Evolutionary conservation across 257 asterid genomes (phyloP).

Genomic region (Leonotis leonurus): DNA sequence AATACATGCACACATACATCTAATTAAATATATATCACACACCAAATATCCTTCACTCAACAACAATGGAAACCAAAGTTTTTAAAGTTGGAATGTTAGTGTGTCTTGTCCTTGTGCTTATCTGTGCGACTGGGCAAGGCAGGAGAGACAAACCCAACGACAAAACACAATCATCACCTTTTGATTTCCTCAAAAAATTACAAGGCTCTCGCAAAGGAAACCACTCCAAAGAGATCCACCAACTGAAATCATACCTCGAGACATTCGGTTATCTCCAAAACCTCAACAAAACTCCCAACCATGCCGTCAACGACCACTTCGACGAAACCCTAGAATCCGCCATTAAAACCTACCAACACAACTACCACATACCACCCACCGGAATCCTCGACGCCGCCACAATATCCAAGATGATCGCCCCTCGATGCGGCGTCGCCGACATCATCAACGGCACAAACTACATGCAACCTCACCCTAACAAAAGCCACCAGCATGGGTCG

Average conservation of each 20-base stretch:
- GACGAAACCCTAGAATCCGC: constrained; percentile 26
- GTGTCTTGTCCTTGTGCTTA: no score
- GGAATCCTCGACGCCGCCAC: constrained; percentile 25
- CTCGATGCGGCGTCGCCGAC: constrained; percentile 37
- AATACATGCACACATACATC: no score
- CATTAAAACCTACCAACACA: constrained; percentile 22
- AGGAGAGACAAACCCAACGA: no score
- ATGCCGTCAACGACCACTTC: constrained; percentile 3
- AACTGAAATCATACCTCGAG: constrained; percentile 21
- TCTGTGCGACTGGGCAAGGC: no score
- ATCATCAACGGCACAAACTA: constrained; percentile 23
- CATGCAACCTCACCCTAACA: no score
- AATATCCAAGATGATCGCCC: constrained; percentile 13
- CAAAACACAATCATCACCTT: no score
- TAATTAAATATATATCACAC: no score
- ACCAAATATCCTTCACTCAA: no score
- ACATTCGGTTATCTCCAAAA: constrained; percentile 25
- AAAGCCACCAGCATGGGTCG: no score
- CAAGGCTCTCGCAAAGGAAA: constrained; percentile 25
- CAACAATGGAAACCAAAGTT: no score
- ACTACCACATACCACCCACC: constrained; percentile 13
- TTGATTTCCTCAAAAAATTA: constrained; percentile 28
- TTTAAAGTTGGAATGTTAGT: no score
- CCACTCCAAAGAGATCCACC: constrained; percentile 8
- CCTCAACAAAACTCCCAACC: not conserved